phyloP scores from a whole-genome alignment of 768 basidiomycete species.

The Termitomyces sp. region DNA sequence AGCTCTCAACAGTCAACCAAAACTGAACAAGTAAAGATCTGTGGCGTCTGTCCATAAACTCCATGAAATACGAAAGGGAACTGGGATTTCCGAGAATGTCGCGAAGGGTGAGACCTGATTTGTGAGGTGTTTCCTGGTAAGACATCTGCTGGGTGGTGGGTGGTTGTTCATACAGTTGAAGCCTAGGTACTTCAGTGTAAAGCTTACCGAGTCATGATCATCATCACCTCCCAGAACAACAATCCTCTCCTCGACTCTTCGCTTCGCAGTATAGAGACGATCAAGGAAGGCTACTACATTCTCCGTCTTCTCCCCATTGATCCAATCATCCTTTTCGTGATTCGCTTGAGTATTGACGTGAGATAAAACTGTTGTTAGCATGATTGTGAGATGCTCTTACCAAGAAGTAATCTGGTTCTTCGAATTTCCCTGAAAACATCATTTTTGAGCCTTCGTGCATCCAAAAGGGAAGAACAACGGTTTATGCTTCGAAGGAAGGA shows the following conservation, averaged over 20 bases:
- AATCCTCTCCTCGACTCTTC: conserved; percentile 83
- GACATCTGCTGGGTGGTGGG: conserved; percentile 23
- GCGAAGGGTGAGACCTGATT: conserved; percentile 55
- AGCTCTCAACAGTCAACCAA: conserved; percentile 96
- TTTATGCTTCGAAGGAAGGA: conserved; percentile 84
- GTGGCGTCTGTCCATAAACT: conserved; percentile 91
- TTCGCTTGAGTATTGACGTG: conserved; percentile 42
- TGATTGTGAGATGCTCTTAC: conserved; percentile 30
- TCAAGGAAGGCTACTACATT: conserved; percentile 85
- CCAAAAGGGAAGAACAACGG: conserved; percentile 75
- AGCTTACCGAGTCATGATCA: conserved; percentile 53
- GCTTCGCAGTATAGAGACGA: conserved; percentile 83
- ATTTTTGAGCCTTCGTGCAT: conserved; percentile 86
- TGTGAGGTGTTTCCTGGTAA: conserved; percentile 35
- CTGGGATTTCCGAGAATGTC: conserved; percentile 85
- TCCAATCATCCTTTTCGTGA: conserved; percentile 86
- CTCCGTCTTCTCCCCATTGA: conserved; percentile 80
- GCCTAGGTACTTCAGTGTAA: not conserved
- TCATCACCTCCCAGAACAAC: conserved; percentile 66
- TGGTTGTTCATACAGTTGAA: not conserved
- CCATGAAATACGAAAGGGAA: conserved; percentile 94
- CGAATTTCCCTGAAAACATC: conserved; percentile 92
- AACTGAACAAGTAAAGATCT: conserved; percentile 89
- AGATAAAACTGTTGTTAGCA: not conserved
- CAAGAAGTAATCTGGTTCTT: conserved; percentile 66